phyloP scores from a whole-genome alignment of 495 filamentous ascomycete genomes.

The Penicillium taxi region DNA sequence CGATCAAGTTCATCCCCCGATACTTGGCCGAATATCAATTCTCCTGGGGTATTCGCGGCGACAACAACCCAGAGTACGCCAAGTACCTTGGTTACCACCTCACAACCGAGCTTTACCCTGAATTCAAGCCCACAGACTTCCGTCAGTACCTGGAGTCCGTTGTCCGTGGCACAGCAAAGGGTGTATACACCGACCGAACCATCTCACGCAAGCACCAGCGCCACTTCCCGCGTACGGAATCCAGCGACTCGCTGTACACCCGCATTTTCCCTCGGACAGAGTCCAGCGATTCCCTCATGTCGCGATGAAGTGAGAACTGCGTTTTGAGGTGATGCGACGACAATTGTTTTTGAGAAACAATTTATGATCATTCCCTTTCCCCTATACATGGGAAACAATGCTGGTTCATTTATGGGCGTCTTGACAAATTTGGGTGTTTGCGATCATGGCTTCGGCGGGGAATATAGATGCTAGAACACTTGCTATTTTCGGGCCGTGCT shows the following conservation, averaged over 20 bases:
- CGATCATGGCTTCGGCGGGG: conserved; percentile 13
- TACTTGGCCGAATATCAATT: conserved; percentile 43
- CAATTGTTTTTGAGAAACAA: conserved; percentile 1
- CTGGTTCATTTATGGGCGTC: conserved; percentile 20
- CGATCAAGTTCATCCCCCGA: conserved; percentile 36
- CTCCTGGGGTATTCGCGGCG: conserved; percentile 46
- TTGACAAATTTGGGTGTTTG: conserved; percentile 16
- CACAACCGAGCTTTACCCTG: conserved; percentile 50
- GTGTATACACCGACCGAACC: conserved; percentile 38
- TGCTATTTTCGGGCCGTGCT: conserved; percentile 1
- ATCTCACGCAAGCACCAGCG: conserved; percentile 38
- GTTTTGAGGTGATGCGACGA: neutral
- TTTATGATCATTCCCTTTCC: conserved; percentile 7
- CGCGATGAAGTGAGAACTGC: conserved; percentile 25
- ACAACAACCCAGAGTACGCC: conserved; percentile 50
- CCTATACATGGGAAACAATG: conserved; percentile 7
- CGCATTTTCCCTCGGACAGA: conserved; percentile 38
- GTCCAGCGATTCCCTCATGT: conserved; percentile 40
- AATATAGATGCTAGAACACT: conserved; percentile 15
- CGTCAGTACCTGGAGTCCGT: conserved; percentile 36
- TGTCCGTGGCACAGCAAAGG: conserved; percentile 34
- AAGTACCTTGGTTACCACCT: conserved; percentile 52
- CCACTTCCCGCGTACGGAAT: conserved; percentile 38
- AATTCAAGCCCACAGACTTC: conserved; percentile 36
- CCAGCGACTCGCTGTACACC: conserved; percentile 36